Base-by-base conservation (phyloP, 176 grass and related monocot species). In the Carex littledalei region DNA sequence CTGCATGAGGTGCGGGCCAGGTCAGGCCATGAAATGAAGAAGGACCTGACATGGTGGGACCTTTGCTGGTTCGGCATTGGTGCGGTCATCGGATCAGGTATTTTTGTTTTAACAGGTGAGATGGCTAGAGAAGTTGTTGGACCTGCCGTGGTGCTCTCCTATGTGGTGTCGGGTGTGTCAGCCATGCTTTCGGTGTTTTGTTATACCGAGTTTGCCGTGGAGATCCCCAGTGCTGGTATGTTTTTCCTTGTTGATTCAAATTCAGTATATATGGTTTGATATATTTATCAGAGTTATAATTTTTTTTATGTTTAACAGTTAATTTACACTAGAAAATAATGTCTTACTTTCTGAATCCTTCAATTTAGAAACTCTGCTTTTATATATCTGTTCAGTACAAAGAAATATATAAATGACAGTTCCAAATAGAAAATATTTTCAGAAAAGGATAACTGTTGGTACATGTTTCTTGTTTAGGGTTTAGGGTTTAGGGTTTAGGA, bases 121-220 rank as follows among this genome's bases (percentile, higher is more conserved):
- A 91, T 92, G 72, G 94, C 94, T 65, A 85, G 15, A 54, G 58
- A 84, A 4, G 88, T 50, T 17, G 94, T 87, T 15, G 94, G 94
- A 0, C 92, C 94, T n/a, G 94, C 94, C 61, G 90, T 97, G 67
- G 90, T 97, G 81, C 53, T 97, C 59, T 97, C 92, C 11, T 97
- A 91, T 72, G 94, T 92, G 31, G 81, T 97, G 20, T 97, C 94
- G 49, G 94, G 94, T 60, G 8, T 97, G 49, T 97, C 90, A 18
- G 94, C 94, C 87, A 97, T 97, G 94, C 94, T 97, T 59, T 92
- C 94, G 35, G 94, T 97, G 53, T 90, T 97, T 84, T 97, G 94
- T 61, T 97, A 97, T 88, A 97, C 94, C 15, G 94, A 97, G 92
- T 97, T 97, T 78, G 94, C 94, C 79, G 80, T 97, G 65, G 94